Evolutionary conservation across 2,329 filamentous ascomycete species (phyloP).

Genomic region (Diaporthe capsici): DNA sequence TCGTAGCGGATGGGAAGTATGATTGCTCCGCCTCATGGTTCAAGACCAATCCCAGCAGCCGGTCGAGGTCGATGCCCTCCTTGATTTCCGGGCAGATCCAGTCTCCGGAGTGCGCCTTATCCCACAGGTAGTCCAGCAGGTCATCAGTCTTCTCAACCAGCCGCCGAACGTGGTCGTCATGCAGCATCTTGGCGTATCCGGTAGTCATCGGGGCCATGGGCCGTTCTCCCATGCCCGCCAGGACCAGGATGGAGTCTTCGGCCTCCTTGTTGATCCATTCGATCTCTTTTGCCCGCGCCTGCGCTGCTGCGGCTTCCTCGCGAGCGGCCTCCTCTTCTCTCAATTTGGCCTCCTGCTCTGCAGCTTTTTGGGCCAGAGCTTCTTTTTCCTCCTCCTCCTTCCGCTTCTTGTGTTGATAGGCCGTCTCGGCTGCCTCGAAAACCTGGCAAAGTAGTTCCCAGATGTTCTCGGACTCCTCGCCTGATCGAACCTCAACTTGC

Average conservation of each 20-base stretch:
- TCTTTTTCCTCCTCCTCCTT: background rate
- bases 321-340: background rate
- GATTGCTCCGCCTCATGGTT: background rate
- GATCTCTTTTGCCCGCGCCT: background rate
- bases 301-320: background rate
- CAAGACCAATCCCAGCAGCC: background rate
- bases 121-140: conserved; percentile 7
- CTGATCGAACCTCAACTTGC: background rate
- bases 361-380: background rate
- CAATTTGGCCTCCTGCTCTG: background rate
- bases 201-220: background rate
- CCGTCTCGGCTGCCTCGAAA: background rate
- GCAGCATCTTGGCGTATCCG: background rate
- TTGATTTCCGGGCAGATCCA: background rate
- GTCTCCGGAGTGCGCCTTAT: background rate
- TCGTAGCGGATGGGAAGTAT: background rate
- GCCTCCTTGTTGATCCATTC: background rate
- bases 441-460: too few relatives aligned
- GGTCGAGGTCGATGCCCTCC: background rate
- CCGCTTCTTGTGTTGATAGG: too few relatives aligned
- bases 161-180: background rate
- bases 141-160: background rate
- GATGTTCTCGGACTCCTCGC: background rate
- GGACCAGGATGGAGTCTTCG: background rate
- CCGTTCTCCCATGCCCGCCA: background rate